These are phyloP conservation scores for Lomentospora prolificans DNA, from an alignment of 2,329 filamentous ascomycete genomes.

Conservation along the genomic window DNA sequence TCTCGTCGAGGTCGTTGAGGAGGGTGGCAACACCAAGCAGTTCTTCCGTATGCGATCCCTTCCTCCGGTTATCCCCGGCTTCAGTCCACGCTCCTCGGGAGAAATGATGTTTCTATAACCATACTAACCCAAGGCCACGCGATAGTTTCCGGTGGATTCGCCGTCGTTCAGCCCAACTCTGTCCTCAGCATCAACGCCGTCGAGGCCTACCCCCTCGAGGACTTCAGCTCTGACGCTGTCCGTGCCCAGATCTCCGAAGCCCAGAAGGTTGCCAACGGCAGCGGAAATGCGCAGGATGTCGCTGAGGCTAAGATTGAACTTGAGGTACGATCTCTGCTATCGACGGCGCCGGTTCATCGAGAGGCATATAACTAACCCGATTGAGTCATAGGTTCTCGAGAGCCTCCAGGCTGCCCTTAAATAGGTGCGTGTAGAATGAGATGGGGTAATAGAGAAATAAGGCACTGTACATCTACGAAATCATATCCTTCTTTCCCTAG, in stretches of 20 bases:
- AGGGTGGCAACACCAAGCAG: constrained; percentile 81
- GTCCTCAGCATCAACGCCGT: constrained; percentile 96
- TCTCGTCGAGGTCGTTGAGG: constrained; percentile 89
- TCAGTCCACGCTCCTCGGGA: neutral
- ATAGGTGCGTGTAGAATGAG: constrained; percentile 9
- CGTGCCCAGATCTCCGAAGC: constrained; percentile 85
- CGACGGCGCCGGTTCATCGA: neutral
- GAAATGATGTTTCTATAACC: too few relatives aligned
- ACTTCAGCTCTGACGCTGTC: constrained; percentile 90
- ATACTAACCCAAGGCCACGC: too few relatives aligned
- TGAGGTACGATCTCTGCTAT: constrained; percentile 54
- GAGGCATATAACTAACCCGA: neutral
- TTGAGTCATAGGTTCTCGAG: constrained; percentile 11
- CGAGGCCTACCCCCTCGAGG: constrained; percentile 88
- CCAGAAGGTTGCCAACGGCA: constrained; percentile 85
- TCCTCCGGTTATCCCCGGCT: neutral
- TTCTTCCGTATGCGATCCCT: constrained; percentile 69
- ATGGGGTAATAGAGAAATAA: constrained; percentile 8
- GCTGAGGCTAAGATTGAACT: constrained; percentile 99
- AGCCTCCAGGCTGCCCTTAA: constrained; percentile 13
- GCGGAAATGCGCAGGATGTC: constrained; percentile 92
- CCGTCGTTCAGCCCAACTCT: constrained; percentile 91
- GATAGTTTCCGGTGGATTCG: constrained; percentile 96
- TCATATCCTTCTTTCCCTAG: constrained; percentile 2
- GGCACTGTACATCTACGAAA: constrained; percentile 8